These are phyloP conservation scores for Cordyceps farinosa DNA, from an alignment of 2,329 filamentous ascomycete species.

Conservation along the genomic window DNA sequence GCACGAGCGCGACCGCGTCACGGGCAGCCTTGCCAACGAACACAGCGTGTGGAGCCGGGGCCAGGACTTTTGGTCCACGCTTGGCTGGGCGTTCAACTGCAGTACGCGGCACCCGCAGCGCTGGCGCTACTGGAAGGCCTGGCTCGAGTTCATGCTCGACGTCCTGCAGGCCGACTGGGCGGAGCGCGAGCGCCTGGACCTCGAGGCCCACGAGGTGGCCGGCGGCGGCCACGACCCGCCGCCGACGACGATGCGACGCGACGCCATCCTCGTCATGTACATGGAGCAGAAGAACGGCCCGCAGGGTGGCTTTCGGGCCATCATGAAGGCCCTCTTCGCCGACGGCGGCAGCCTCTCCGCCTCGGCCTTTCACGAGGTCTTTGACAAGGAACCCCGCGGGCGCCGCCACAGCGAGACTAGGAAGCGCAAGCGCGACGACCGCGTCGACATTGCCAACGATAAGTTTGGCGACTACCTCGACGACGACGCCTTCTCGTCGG, in stretches of 20 bases:
- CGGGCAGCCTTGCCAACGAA: constrained; percentile 57
- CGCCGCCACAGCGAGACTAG: constrained; percentile 35
- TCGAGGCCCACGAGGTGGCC: constrained; percentile 26
- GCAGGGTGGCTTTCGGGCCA: constrained; percentile 46
- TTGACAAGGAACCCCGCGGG: constrained; percentile 56
- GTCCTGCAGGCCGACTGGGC: constrained; percentile 69
- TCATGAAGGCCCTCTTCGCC: constrained; percentile 65
- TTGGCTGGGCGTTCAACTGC: constrained; percentile 94
- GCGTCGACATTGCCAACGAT: constrained; percentile 56
- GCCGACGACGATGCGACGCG: constrained; percentile 35
- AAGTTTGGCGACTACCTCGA: constrained; percentile 60
- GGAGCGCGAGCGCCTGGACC: constrained; percentile 51
- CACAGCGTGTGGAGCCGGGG: constrained; percentile 71
- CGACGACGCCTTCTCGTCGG: constrained; percentile 49
- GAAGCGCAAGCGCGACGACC: constrained; percentile 47
- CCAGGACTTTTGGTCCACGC: constrained; percentile 81
- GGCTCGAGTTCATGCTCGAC: constrained; percentile 77
- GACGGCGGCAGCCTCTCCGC: constrained; percentile 54
- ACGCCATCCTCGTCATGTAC: constrained; percentile 61
- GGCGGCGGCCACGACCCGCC: constrained; percentile 25
- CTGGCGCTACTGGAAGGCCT: constrained; percentile 78
- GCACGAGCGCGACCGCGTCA: constrained; percentile 37
- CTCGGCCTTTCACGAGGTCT: constrained; percentile 62
- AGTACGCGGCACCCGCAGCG: constrained; percentile 67
- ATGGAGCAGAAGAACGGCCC: constrained; percentile 45